A percentile compares a stretch with the other conserved stretches of the same genome.
Conservation (phyloP, 805 yeast species). For the Sugiyamaella chiloensis region DNA sequence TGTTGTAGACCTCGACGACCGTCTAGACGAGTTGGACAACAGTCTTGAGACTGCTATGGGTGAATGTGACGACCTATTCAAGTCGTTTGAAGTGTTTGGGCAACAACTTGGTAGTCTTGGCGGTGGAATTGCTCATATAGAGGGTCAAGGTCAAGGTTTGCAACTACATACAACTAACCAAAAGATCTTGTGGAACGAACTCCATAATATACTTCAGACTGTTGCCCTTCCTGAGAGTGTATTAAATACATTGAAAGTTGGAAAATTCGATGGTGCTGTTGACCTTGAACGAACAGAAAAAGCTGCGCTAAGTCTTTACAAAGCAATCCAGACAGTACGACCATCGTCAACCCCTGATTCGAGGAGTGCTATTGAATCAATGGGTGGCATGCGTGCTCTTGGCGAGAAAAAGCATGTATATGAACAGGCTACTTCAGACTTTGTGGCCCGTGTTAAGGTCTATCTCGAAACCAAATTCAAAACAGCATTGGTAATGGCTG, state of each 20-base stretch:
- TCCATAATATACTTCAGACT: slow-evolving; percentile 65
- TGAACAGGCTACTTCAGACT: slow-evolving; percentile 51
- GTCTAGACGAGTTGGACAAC: slow-evolving; percentile 42
- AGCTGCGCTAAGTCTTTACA: slow-evolving; percentile 53
- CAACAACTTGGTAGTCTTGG: slow-evolving; percentile 63
- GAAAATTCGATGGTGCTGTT: slow-evolving; percentile 48
- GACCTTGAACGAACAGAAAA: slow-evolving; percentile 50
- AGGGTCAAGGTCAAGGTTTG: slow-evolving; percentile 71
- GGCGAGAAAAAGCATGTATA: slow-evolving; percentile 61
- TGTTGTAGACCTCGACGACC: slow-evolving; percentile 48
- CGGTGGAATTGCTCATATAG: slow-evolving; percentile 67
- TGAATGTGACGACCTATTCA: slow-evolving; percentile 56
- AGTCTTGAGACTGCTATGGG: slow-evolving; percentile 43
- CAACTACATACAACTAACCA: slow-evolving; percentile 83
- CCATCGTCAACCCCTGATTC: slow-evolving; percentile 32
- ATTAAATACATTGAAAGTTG: slow-evolving; percentile 44
- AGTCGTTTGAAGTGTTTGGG: slow-evolving; percentile 52
- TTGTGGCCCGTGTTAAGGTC: slow-evolving; percentile 44
- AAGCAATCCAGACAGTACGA: slow-evolving; percentile 63
- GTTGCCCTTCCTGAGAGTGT: slow-evolving; percentile 61
- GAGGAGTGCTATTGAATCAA: slow-evolving; percentile 32
- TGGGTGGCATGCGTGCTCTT: slow-evolving; percentile 58
- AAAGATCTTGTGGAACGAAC: slow-evolving; percentile 66
- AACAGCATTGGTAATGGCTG: slow-evolving; percentile 25
- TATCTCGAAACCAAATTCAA: slow-evolving; percentile 46